Percentiles rank a stretch among this genome's conserved stretches.
phyloP scores from a whole-genome alignment of 805 yeast genomes.

The Yamadazyma scolyti region DNA sequence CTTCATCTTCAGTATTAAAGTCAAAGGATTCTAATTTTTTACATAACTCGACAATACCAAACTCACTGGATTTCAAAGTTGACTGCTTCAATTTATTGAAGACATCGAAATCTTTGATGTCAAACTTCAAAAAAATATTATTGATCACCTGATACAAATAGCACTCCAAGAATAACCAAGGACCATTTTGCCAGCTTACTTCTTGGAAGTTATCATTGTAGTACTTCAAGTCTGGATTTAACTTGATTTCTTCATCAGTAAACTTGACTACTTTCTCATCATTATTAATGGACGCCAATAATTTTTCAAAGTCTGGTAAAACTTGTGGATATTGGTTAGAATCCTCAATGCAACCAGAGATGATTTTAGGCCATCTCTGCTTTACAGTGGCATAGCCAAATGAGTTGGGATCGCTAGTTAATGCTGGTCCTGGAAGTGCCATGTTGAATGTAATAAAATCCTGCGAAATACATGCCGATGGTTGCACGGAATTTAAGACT shows the following conservation, averaged over 20 bases:
- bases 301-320: slow-evolving; percentile 29
- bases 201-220: slow-evolving; percentile 50
- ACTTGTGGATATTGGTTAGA: slow-evolving; percentile 5
- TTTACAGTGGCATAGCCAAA: slow-evolving; percentile 80
- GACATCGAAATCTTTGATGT: slow-evolving; percentile 53
- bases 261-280: slow-evolving; percentile 31
- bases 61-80: slow-evolving; percentile 69
- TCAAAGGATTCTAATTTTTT: slow-evolving; percentile 44
- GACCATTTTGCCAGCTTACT: slow-evolving; percentile 73
- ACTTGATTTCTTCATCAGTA: slow-evolving; percentile 28
- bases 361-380: slow-evolving; percentile 83
- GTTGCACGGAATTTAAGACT: not conserved
- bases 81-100: slow-evolving; percentile 67
- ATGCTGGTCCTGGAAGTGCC: slow-evolving; percentile 46
- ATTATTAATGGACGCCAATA: slow-evolving; percentile 35
- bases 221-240: slow-evolving; percentile 46
- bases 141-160: slow-evolving; percentile 71
- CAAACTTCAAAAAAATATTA: slow-evolving; percentile 28
- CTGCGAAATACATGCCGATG: not conserved
- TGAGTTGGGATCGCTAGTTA: slow-evolving; percentile 66
- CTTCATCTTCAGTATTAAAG: slow-evolving; percentile 29
- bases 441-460: not conserved
- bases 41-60: slow-evolving; percentile 81
- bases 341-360: slow-evolving; percentile 52
- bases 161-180: slow-evolving; percentile 90